Evolutionary conservation across 2,329 filamentous ascomycete genomes (phyloP).

Genomic region (Sporothrix dimorphospora): DNA sequence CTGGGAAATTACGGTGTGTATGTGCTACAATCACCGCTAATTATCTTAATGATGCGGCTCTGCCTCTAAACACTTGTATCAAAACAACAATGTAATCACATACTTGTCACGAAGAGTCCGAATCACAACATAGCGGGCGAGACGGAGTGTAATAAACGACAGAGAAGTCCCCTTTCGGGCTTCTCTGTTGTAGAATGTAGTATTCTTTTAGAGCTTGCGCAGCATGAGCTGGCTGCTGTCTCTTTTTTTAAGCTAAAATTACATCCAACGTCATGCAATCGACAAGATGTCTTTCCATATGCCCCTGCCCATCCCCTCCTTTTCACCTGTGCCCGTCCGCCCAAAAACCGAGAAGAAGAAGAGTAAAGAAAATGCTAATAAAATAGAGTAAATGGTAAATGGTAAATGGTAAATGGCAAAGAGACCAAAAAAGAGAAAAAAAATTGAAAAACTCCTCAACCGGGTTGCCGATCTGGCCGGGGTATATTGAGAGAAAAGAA

Average conservation of each 20-base stretch:
- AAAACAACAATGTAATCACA: no score
- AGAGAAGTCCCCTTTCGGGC: not conserved
- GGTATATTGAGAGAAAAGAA: constrained; percentile 12
- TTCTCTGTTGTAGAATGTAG: not conserved
- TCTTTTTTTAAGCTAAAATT: not conserved
- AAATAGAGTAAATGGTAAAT: not conserved
- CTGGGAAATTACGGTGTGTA: not conserved
- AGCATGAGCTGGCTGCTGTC: not conserved
- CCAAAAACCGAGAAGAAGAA: not conserved
- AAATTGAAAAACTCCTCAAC: constrained; percentile 8
- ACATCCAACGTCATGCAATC: not conserved
- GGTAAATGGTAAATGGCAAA: not conserved
- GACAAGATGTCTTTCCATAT: not conserved
- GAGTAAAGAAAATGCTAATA: not conserved
- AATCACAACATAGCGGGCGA: not conserved
- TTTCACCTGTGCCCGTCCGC: no score
- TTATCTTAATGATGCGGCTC: not conserved
- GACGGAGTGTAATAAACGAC: not conserved
- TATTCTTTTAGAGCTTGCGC: not conserved
- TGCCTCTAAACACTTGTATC: not conserved
- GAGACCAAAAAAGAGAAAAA: not conserved
- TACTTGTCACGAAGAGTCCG: not conserved
- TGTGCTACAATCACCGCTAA: not conserved
- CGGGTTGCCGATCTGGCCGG: constrained; percentile 20
- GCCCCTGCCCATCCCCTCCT: not conserved